Evolutionary conservation across 2,329 filamentous ascomycete genomes (phyloP).

Genomic region (Pseudogymnoascus sp.): DNA sequence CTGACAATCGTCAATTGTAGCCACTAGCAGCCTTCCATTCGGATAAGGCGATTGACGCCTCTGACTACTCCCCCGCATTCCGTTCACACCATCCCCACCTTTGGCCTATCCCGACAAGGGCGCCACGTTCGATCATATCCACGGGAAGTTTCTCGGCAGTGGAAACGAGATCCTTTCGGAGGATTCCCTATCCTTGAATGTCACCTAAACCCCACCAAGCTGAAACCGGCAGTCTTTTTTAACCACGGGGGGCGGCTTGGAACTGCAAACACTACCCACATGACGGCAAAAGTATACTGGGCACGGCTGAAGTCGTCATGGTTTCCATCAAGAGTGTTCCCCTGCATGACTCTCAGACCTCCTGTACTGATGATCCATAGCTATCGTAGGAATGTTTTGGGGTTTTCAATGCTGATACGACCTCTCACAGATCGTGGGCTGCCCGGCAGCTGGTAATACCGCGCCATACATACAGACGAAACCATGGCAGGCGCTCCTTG

Average conservation of each 20-base stretch:
- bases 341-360: neutral
- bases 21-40: neutral
- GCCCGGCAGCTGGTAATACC: constrained; percentile 20
- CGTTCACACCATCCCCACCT: neutral
- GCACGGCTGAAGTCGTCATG: constrained; percentile 37
- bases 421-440: constrained; percentile 22
- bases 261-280: constrained; percentile 32
- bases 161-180: constrained; percentile 21
- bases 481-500: constrained; percentile 25
- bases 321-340: constrained; percentile 40
- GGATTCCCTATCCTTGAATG: constrained; percentile 34
- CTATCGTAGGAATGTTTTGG: constrained; percentile 33
- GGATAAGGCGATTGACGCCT: neutral
- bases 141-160: constrained; percentile 12
- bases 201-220: constrained; percentile 27
- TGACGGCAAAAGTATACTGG: constrained; percentile 37
- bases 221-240: constrained; percentile 40
- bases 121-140: constrained; percentile 12
- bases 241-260: constrained; percentile 40
- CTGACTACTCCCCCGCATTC: neutral
- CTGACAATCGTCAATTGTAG: constrained; percentile 8
- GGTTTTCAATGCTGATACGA: constrained; percentile 21
- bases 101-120: constrained; percentile 14
- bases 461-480: constrained; percentile 15
- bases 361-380: constrained; percentile 22